A percentile compares a stretch with the other conserved stretches of the same genome.
Evolutionary conservation across 140 eudicot genomes (phyloP).

Genomic region (Stevia rebaudiana): DNA sequence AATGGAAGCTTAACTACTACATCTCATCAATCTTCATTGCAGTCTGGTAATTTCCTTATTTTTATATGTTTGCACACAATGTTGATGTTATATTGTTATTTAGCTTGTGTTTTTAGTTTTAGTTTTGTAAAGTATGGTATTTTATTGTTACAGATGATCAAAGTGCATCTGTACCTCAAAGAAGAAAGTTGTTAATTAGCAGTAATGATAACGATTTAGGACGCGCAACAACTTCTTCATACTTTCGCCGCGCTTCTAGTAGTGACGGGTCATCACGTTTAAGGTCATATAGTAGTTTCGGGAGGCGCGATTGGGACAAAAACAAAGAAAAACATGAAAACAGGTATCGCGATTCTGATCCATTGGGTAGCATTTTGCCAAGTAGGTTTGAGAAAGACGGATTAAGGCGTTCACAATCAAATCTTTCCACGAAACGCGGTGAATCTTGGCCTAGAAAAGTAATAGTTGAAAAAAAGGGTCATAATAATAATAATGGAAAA

Average conservation of each 20-base stretch:
- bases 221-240: slow-evolving; percentile 53
- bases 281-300: slow-evolving; percentile 30
- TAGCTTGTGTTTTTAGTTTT: not conserved
- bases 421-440: slow-evolving; percentile 48
- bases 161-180: slow-evolving; percentile 30
- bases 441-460: slow-evolving; percentile 52
- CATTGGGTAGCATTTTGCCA: slow-evolving; percentile 32
- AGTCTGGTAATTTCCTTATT: slow-evolving; percentile 41
- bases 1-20: slow-evolving; percentile 46
- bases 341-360: slow-evolving; percentile 52
- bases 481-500: slow-evolving; percentile 37
- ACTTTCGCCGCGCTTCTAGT: slow-evolving; percentile 53
- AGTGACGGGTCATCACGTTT: slow-evolving; percentile 55
- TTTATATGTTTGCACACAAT: not conserved
- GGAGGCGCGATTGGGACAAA: slow-evolving; percentile 48
- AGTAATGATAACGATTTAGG: slow-evolving; percentile 36
- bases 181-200: slow-evolving; percentile 47
- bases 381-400: slow-evolving; percentile 61
- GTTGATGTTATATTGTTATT: not conserved
- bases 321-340: slow-evolving; percentile 46
- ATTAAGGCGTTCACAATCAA: slow-evolving; percentile 72
- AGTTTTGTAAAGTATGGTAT: not conserved
- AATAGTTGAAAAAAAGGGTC: slow-evolving; percentile 33
- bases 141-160: slow-evolving; percentile 42
- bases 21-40: slow-evolving; percentile 39